A percentile compares a stretch with the other conserved stretches of the same genome.
These are phyloP conservation scores for Homolaphlyctis polyrhiza DNA, from an alignment of 371 early-diverging fungal genomes.

Conservation along the genomic window DNA sequence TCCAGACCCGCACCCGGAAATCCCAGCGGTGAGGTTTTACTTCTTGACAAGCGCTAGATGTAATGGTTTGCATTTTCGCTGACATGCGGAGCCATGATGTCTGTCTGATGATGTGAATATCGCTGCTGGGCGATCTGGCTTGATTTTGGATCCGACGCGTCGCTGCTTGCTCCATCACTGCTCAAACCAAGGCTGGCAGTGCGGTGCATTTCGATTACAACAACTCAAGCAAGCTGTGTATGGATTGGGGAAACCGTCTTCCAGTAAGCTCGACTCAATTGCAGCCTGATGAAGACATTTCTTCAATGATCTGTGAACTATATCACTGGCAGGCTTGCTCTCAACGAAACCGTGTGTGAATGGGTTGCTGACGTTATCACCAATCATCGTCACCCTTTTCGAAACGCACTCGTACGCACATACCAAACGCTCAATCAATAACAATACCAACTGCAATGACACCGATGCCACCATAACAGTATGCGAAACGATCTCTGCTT, in stretches of 20 bases:
- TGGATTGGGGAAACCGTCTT: not conserved
- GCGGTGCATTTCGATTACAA: not conserved
- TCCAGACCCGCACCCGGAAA: constrained; percentile 22
- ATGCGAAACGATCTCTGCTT: not conserved
- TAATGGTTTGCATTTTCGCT: too few species aligned
- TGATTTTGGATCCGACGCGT: constrained; percentile 5
- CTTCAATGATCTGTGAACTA: not conserved
- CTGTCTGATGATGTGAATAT: too few species aligned
- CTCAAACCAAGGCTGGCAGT: constrained; percentile 7
- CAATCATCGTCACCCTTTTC: not conserved
- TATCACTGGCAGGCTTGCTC: not conserved
- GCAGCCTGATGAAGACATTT: too few species aligned
- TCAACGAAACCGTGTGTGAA: not conserved
- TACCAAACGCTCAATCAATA: too few species aligned
- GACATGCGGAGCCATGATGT: too few species aligned
- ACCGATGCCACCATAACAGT: not conserved
- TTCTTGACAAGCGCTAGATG: too few species aligned
- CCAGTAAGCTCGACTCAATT: too few species aligned
- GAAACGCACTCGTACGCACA: too few species aligned
- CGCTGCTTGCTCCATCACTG: not conserved
- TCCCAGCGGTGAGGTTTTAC: constrained; percentile 16
- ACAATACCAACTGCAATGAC: too few species aligned
- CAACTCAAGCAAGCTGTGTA: not conserved
- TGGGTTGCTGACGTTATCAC: not conserved
- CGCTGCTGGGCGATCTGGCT: not conserved